Evolutionary conservation across 768 basidiomycete species (phyloP).

Genomic region (Hysterangium stoloniferum): DNA sequence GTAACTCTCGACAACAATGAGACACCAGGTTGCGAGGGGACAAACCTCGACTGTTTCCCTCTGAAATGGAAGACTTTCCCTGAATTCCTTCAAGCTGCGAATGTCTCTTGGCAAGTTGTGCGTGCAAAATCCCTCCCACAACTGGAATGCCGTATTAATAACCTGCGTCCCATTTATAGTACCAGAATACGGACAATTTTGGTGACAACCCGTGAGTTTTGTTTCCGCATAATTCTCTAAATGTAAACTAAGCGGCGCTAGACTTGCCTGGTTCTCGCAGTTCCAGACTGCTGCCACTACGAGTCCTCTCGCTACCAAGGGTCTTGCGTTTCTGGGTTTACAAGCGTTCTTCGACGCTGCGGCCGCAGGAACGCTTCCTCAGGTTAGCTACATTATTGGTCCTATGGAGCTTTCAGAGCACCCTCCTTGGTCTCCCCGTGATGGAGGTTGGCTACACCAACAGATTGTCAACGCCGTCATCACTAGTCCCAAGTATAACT

Average conservation of each 20-base stretch:
- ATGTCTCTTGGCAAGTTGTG: constrained; percentile 3
- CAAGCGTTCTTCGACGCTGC: constrained; percentile 8
- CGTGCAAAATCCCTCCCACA: not conserved
- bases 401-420: constrained; percentile 9
- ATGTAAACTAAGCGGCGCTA: not conserved
- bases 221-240: not conserved
- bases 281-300: not conserved
- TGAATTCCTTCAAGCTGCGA: not conserved
- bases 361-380: constrained; percentile 1
- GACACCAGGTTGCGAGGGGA: constrained; percentile 1
- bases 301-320: not conserved
- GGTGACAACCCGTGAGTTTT: constrained; percentile 2
- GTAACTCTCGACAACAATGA: constrained; percentile 12
- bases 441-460: constrained; percentile 11
- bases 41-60: constrained; percentile 11
- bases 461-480: constrained; percentile 12
- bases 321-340: constrained; percentile 4
- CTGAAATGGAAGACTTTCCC: constrained; percentile 7
- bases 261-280: not conserved
- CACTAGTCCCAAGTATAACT: constrained; percentile 10
- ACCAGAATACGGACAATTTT: constrained; percentile 5
- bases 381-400: constrained; percentile 8
- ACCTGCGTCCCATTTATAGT: not conserved
- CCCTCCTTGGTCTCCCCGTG: constrained; percentile 4
- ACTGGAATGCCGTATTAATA: not conserved